Base-by-base conservation (phyloP, 1,284 basidiomycete species). In the Phylloboletellus chloephorus region DNA sequence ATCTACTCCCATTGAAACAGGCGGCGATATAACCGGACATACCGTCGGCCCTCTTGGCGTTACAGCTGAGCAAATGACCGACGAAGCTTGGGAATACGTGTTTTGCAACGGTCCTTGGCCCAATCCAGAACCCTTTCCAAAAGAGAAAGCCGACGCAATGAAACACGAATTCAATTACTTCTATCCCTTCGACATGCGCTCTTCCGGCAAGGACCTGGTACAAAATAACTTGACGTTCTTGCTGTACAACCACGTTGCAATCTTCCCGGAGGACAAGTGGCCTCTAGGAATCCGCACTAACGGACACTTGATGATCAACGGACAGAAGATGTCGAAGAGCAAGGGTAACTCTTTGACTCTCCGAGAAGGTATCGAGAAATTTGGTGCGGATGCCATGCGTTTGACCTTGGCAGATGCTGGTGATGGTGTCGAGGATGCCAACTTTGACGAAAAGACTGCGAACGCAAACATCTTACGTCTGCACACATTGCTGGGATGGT, bases 301-400 rank as follows among this genome's bases (percentile, higher is more conserved):
- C 62, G 96, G 96, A 0, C 96, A 98, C 62, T 67, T 98, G 68
- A 88, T 95, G 88, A 68, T 99, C 62, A 98, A 99, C 67, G 95
- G 95, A 25, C 88, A 94, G 73, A 99, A 98, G 75, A 98, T 99
- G 96, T 85, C 82, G 44, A 98, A 99, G 78, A 90, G 88, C 65
- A 96, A 89, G 32, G 96, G 91, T 11, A 92, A 92, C 62, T 86
- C 79, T 30, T 67, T 92, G 68, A 93, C 88, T 1, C 66, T 93
- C 56, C 70, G 78, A 37, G 81, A 93, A 57, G 73, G 80, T 7
- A 74, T 92, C 39, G 71, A 78, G 58, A 92, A 95, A 69, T 95
- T 94, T 57, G 92, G 91, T 40, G 88, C 92, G 17, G 91, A 95
- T 61, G 91, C 95, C 24, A 95, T 89, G 56, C 78, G 96, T 49